Evolutionary conservation across 352 stramenopile species (phyloP), one percentile per base, ranked within the genome.

Genomic region (Pythium monospermum): DNA sequence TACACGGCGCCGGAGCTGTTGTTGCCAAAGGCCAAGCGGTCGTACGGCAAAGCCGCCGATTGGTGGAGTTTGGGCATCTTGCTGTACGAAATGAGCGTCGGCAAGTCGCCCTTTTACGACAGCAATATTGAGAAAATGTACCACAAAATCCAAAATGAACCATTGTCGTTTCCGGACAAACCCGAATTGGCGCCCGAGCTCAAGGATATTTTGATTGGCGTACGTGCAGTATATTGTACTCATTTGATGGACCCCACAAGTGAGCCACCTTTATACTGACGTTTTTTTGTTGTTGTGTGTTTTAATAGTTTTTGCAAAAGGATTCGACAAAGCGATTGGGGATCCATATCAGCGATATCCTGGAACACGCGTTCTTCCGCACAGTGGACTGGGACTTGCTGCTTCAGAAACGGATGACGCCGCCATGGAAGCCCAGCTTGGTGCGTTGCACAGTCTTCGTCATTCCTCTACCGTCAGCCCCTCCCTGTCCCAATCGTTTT

Each of bases 101-200:
- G 90, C 52, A 91, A 92, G 51, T 96, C 90, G 46, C 89, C 89
- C 10, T 97, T 97, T 55, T 96, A 96, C 66, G 83, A 94, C 69
- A 85, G 80, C 64, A 97, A 97, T 69, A 91, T 95, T 73, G 85
- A 96, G 69, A 93, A 92, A 48, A 96, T 97, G 83, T 97, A 97
- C 73, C 69, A 92, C 41, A 91, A 94, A 44, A 97, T 97, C 54
- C 83, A 96, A 59, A 83, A 91, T 48, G 81, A 92, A 47, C 66
- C 76, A 35, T 64, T 97, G 19, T 63, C 59, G 36, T 96, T 96
- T 49, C 85, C 85, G 0, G 67, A 73, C 13, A 88, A 87, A 50
- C 80, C 82, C 1, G 60, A 75, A 45, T 68, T 91, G 31, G 53
- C 72, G 6, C 71, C 82, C 12, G 78, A 89, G 26, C 66, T 95